Evolutionary conservation across 768 basidiomycete genomes (phyloP), one percentile per base, ranked within the genome.

Genomic region (Boletellus sp.): DNA sequence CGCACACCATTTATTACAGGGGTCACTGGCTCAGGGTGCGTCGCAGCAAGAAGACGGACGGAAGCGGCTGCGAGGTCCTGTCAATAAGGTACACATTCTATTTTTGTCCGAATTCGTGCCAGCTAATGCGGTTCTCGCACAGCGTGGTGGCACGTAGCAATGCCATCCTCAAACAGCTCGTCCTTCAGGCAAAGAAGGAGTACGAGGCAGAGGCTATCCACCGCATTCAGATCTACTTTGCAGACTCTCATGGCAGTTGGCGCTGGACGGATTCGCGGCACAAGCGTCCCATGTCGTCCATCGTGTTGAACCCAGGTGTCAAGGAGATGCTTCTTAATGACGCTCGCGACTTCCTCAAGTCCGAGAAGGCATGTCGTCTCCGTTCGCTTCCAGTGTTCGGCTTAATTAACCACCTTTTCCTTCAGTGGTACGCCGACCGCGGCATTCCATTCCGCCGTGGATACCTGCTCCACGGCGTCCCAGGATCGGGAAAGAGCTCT

Each of bases 371-470:
- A 62, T 69, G 64, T 26, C 46, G 8, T 58, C 19, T 58, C 44
- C 15, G 33, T 40, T 9, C n/a, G 32, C 31, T 47, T 7, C 12
- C 13, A 20, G 26, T 36, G 9, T 17, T 6, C n/a, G 5, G 20
- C 28, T 47, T 31, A 23, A 38, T 42, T 50, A 40, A 38, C 36
- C 15, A 53, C 13, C 6, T 45, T 50, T 5, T 32, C 54, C 20
- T 26, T 50, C 31, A 89, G 82, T 93, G 91, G 91, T 94, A 93
- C 58, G 87, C 88, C n/a, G 87, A 91, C 67, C 84, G 91, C 59
- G 91, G 91, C 44, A 92, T 93, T 56, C 91, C 91, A 26, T 93
- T 90, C 79, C 86, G 91, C 47, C 81, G 91, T 48, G 91, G 91
- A 5, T 91, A 90, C 66, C 79, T 92, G 44, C 75, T 92, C 20